A percentile compares a stretch with the other conserved stretches of the same genome.
Evolutionary conservation across 1,139 yeast species (phyloP).

Genomic region (Suhomyces wounanorum): DNA sequence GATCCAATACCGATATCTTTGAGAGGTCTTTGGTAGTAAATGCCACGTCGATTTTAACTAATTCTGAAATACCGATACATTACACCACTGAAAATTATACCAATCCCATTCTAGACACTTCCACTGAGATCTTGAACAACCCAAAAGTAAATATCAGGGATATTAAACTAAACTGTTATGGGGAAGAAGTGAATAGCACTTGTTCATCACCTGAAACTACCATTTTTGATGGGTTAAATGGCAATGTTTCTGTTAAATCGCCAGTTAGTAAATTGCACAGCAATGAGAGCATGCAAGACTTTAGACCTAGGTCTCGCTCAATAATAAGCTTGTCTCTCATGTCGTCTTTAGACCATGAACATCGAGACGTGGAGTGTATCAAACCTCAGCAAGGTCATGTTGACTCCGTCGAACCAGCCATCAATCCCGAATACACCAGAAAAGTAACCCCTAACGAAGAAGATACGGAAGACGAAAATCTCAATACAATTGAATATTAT

Average conservation of each 20-base stretch:
- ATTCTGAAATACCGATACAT: slow-evolving; percentile 27
- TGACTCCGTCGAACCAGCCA: background rate
- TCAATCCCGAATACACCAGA: background rate
- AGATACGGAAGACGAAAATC: slow-evolving; percentile 10
- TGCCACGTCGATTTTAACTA: slow-evolving; percentile 15
- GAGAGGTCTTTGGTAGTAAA: slow-evolving; percentile 20
- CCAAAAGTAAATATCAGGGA: slow-evolving; percentile 30
- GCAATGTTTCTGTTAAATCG: slow-evolving; percentile 5
- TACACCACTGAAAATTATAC: slow-evolving; percentile 33
- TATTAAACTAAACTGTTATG: slow-evolving; percentile 32
- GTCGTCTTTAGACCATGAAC: slow-evolving; percentile 20
- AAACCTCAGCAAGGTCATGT: background rate
- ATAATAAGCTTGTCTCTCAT: slow-evolving; percentile 29
- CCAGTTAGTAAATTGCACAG: slow-evolving; percentile 3
- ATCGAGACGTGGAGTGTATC: slow-evolving; percentile 1
- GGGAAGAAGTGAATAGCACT: slow-evolving; percentile 15
- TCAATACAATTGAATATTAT: slow-evolving; percentile 31
- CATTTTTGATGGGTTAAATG: background rate
- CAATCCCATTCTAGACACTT: slow-evolving; percentile 35
- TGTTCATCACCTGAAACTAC: slow-evolving; percentile 4
- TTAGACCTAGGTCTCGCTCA: slow-evolving; percentile 24
- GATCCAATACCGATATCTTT: slow-evolving; percentile 15
- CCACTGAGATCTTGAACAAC: slow-evolving; percentile 32
- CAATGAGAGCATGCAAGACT: slow-evolving; percentile 7
- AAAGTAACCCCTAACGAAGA: slow-evolving; percentile 1